phyloP scores from a whole-genome alignment of 805 yeast genomes.

The Ogataea trehaloabstinens region DNA sequence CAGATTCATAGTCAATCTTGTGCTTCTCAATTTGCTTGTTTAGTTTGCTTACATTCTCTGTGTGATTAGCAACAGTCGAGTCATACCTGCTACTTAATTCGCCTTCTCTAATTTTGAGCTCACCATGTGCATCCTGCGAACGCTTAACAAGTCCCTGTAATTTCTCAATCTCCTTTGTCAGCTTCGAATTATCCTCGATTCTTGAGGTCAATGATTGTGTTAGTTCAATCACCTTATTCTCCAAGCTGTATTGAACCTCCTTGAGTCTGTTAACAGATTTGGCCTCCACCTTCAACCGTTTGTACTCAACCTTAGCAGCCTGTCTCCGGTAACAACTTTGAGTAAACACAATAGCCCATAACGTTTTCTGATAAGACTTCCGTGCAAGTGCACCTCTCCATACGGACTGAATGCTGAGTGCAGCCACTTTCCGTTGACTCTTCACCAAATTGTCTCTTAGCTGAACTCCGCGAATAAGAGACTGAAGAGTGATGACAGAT shows the following conservation, averaged over 20 bases:
- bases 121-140: slow-evolving; percentile 50
- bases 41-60: slow-evolving; percentile 44
- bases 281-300: slow-evolving; percentile 75
- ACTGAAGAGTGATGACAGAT: slow-evolving; percentile 45
- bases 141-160: slow-evolving; percentile 52
- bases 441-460: slow-evolving; percentile 52
- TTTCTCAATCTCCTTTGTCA: slow-evolving; percentile 59
- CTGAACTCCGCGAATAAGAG: slow-evolving; percentile 47
- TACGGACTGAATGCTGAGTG: slow-evolving; percentile 67
- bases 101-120: slow-evolving; percentile 52
- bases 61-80: slow-evolving; percentile 45
- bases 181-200: slow-evolving; percentile 75
- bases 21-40: slow-evolving; percentile 55
- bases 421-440: slow-evolving; percentile 59
- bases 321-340: slow-evolving; percentile 80
- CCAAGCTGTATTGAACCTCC: slow-evolving; percentile 90
- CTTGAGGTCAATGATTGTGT: slow-evolving; percentile 80
- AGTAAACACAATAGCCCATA: slow-evolving; percentile 60
- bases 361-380: slow-evolving; percentile 41
- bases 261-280: slow-evolving; percentile 85
- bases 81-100: slow-evolving; percentile 49
- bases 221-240: slow-evolving; percentile 95
- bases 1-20: slow-evolving; percentile 54
- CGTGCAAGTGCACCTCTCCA: slow-evolving; percentile 72
- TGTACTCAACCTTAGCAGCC: slow-evolving; percentile 64